Base-by-base conservation (phyloP, 768 basidiomycete genomes). In the Amylocystis lapponica region DNA sequence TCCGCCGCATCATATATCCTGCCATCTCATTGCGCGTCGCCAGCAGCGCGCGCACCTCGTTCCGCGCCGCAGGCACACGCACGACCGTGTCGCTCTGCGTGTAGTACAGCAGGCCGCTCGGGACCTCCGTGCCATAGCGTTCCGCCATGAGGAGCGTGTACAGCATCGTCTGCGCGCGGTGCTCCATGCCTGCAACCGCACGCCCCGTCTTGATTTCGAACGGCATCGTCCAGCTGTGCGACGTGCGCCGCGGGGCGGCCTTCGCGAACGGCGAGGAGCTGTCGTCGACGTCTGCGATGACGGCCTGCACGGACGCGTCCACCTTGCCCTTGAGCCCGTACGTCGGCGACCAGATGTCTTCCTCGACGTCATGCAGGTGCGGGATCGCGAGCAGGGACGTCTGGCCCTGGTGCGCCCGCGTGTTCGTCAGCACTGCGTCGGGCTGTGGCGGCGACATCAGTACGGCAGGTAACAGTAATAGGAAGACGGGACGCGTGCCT, bases 171-270 rank as follows among this genome's bases (percentile, higher is more conserved):
- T 99, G 96, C 0, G 96, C 96, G 27, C 96, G 85, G 62, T 98
- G 95, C 51, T 95, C 92, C 79, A 93, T 81, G 2, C 77, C 75
- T 0, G 79, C 83, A 5, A 72, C 67, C 0, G 83, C 67, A 23
- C 86, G 75, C 2, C 96, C 96, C 0, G 96, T 99, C 66, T 99
- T 99, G 66, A 99, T 90, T 62, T 99, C 96, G 41, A 99, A 81
- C 1, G 95, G 95, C 52, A 84, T 71, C 0, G 81, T 71, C 0
- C 69, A 69, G 25, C 46, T 22, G 49, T 56, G 20, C 53, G 65
- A 27, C 57, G 27, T 32, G 41, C 51, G 42, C 17, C 47, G 53
- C n/a, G 54, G 40, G 4, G 53, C 27, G 14, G 41, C 38, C 27
- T 50, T 56, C 16, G 50, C 39, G 45, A 58, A 59, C 13, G 61